phyloP scores from a whole-genome alignment of 1,284 basidiomycete genomes.

The Cryptococcus sp. region DNA sequence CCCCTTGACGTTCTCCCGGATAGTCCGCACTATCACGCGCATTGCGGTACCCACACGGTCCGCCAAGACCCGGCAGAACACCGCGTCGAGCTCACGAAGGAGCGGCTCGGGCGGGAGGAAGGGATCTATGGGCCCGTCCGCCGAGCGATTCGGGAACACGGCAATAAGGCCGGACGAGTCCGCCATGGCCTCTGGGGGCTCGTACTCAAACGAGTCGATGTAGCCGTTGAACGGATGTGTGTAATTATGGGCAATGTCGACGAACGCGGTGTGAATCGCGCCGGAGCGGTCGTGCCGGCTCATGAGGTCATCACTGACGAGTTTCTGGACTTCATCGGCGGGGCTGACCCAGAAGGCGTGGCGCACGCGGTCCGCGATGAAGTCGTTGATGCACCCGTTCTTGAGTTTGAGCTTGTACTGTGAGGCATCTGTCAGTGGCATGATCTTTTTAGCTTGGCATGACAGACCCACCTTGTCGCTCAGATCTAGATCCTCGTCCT shows the following conservation, averaged over 20 bases:
- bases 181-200: not conserved
- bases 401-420: constrained; percentile 20
- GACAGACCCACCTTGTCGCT: constrained; percentile 6
- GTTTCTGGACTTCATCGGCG: constrained; percentile 27
- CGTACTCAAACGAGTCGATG: not conserved
- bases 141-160: not conserved
- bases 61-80: constrained; percentile 3
- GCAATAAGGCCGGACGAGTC: constrained; percentile 9
- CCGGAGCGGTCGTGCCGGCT: not conserved
- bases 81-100: constrained; percentile 7
- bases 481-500: constrained; percentile 3
- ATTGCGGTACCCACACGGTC: not conserved
- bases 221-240: constrained; percentile 7
- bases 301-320: not conserved
- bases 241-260: constrained; percentile 1
- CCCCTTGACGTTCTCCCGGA: not conserved
- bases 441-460: not conserved
- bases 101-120: constrained; percentile 14
- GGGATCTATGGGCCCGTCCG: constrained; percentile 2
- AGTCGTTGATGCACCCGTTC: constrained; percentile 20
- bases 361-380: constrained; percentile 21
- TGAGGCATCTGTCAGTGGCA: not conserved
- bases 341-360: constrained; percentile 34
- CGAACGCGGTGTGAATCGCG: constrained; percentile 9
- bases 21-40: not conserved